phyloP scores from a whole-genome alignment of 2,329 filamentous ascomycete species.

The Trichoderma koningii region DNA sequence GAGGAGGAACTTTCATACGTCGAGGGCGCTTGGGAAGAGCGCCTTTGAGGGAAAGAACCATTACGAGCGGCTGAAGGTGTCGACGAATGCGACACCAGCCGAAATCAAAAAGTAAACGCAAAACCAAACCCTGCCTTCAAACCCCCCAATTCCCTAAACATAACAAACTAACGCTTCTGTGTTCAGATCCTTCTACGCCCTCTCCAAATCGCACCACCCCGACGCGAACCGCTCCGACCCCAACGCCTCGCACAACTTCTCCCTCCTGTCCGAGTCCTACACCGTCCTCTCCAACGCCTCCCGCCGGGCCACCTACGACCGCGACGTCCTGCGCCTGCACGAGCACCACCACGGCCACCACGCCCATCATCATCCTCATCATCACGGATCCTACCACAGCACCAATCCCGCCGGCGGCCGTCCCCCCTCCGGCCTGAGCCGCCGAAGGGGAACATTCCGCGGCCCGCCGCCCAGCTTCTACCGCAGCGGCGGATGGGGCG shows the following conservation, averaged over 20 bases:
- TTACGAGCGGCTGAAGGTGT: constrained; percentile 80
- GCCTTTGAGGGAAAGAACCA: constrained; percentile 55
- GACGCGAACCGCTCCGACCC: constrained; percentile 84
- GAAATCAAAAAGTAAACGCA: constrained; percentile 78
- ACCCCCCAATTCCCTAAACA: too few relatives aligned
- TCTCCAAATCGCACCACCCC: constrained; percentile 90
- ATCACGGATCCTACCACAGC: constrained; percentile 57
- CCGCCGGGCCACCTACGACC: constrained; percentile 81
- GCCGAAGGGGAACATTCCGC: constrained; percentile 72
- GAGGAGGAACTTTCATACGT: constrained; percentile 28
- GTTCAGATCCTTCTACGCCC: constrained; percentile 74
- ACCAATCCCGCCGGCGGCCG: constrained; percentile 69
- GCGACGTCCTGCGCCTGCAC: constrained; percentile 56
- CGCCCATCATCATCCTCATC: constrained; percentile 27
- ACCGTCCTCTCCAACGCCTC: constrained; percentile 69
- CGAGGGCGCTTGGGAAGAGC: constrained; percentile 30
- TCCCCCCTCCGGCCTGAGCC: constrained; percentile 77
- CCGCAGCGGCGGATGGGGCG: constrained; percentile 75
- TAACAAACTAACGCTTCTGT: too few relatives aligned
- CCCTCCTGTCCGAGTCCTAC: constrained; percentile 83
- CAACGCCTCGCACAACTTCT: constrained; percentile 71
- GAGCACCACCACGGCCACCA: constrained; percentile 38
- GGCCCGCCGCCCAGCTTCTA: constrained; percentile 92
- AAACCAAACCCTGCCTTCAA: too few relatives aligned
- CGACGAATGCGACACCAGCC: constrained; percentile 64